These are phyloP conservation scores for Cercospora berteroae DNA, from an alignment of 2,329 filamentous ascomycete genomes.

Conservation along the genomic window DNA sequence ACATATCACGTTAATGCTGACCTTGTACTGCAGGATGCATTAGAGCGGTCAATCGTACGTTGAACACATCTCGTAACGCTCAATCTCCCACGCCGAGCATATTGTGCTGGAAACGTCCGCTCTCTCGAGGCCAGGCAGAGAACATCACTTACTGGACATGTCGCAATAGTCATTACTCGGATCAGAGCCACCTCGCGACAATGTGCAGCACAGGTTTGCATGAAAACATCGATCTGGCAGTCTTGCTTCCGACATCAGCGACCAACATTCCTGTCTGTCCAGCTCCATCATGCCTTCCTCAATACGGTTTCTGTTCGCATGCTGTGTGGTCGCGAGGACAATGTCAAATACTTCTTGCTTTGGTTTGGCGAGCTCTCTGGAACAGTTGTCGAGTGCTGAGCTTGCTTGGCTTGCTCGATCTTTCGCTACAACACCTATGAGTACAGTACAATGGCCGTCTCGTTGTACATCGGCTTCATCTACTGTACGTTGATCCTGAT, in stretches of 20 bases:
- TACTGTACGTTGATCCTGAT: too few species aligned
- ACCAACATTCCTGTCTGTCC: background rate
- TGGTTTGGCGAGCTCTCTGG: background rate
- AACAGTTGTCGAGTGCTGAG: background rate
- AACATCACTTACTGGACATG: too few species aligned
- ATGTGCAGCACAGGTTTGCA: background rate
- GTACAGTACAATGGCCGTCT: too few species aligned
- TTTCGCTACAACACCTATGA: too few species aligned
- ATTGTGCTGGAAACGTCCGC: background rate
- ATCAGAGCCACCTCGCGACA: background rate
- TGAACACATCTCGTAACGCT: background rate
- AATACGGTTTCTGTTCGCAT: background rate
- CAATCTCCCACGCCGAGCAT: too few species aligned
- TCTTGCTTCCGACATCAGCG: background rate
- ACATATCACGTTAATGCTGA: background rate
- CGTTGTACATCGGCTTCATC: too few species aligned
- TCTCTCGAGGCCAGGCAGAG: background rate
- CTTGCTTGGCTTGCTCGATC: too few species aligned
- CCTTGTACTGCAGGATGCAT: background rate
- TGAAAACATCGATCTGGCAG: background rate
- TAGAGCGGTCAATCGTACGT: background rate
- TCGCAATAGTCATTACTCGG: background rate
- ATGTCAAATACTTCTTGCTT: background rate
- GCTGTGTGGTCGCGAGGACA: background rate
- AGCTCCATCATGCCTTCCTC: background rate